A percentile compares a stretch with the other conserved stretches of the same genome.
Evolutionary conservation across 2,329 filamentous ascomycete genomes (phyloP).

Genomic region (Fusarium sp.): DNA sequence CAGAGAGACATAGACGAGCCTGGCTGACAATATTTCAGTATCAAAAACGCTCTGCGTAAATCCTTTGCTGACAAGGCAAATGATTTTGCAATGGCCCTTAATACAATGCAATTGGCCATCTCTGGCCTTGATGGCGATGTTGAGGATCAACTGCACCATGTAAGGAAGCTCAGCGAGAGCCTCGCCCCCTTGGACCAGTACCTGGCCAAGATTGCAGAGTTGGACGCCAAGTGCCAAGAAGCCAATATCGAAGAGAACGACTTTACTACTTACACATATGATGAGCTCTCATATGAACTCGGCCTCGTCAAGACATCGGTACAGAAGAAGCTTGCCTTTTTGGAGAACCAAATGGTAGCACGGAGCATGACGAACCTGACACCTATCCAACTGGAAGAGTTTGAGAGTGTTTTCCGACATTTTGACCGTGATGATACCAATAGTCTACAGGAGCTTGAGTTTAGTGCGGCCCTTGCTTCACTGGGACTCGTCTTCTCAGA

Average conservation of each 20-base stretch:
- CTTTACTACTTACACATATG: slow-evolving; percentile 98
- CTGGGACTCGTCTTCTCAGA: slow-evolving; percentile 96
- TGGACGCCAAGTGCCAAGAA: slow-evolving; percentile 90
- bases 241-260: slow-evolving; percentile 99
- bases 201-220: slow-evolving; percentile 82
- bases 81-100: slow-evolving; percentile 93
- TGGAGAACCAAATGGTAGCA: slow-evolving; percentile 98
- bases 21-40: slow-evolving; percentile 60
- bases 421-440: slow-evolving; percentile 96
- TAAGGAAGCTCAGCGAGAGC: slow-evolving; percentile 83
- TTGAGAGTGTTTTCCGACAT: slow-evolving; percentile 97
- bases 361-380: slow-evolving; percentile 99
- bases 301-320: slow-evolving; percentile 91
- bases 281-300: slow-evolving; percentile 93
- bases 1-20: not conserved
- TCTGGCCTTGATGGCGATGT: slow-evolving; percentile 97
- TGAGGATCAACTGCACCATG: slow-evolving; percentile 91
- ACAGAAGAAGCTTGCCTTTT: slow-evolving; percentile 93
- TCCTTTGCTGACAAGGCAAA: slow-evolving; percentile 98
- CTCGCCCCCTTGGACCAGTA: slow-evolving; percentile 91
- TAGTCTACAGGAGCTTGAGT: slow-evolving; percentile 90
- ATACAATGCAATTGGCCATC: slow-evolving; percentile 93
- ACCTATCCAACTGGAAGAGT: slow-evolving; percentile 97
- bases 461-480: slow-evolving; percentile 93
- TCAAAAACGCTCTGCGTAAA: slow-evolving; percentile 92